Evolutionary conservation across 208 protist species (phyloP).

Genomic region (Trypanosoma melophagium): DNA sequence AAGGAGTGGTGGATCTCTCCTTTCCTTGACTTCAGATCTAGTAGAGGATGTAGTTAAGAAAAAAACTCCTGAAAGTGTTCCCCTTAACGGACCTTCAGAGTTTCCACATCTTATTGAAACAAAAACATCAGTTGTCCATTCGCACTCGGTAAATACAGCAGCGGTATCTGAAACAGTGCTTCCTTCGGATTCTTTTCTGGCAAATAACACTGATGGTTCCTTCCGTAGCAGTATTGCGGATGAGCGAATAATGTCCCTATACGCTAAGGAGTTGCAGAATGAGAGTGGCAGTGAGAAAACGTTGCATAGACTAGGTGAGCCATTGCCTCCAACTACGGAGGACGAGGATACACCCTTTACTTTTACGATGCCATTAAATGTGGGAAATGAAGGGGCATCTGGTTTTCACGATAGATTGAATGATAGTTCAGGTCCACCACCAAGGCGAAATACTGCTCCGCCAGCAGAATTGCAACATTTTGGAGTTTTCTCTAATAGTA

Average conservation of each 20-base stretch:
- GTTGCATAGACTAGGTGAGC: background rate
- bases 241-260: constrained; percentile 1
- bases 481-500: background rate
- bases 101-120: constrained; percentile 1
- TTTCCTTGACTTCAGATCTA: background rate
- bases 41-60: background rate
- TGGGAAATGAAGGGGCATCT: background rate
- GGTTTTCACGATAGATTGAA: background rate
- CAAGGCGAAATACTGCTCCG: background rate
- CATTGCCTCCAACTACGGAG: background rate
- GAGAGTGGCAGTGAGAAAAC: background rate
- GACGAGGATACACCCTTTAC: background rate
- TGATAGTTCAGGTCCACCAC: constrained; percentile 4
- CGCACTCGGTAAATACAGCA: background rate
- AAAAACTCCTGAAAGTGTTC: background rate
- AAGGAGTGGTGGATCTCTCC: background rate
- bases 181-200: constrained; percentile 7
- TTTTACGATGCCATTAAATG: background rate
- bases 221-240: constrained; percentile 2
- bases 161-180: background rate
- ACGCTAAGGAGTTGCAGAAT: background rate
- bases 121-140: background rate
- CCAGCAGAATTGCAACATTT: background rate
- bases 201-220: constrained; percentile 2
- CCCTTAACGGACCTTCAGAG: background rate